These are phyloP conservation scores for Rhodocollybia butyracea DNA, from an alignment of 768 basidiomycete genomes.

Conservation along the genomic window DNA sequence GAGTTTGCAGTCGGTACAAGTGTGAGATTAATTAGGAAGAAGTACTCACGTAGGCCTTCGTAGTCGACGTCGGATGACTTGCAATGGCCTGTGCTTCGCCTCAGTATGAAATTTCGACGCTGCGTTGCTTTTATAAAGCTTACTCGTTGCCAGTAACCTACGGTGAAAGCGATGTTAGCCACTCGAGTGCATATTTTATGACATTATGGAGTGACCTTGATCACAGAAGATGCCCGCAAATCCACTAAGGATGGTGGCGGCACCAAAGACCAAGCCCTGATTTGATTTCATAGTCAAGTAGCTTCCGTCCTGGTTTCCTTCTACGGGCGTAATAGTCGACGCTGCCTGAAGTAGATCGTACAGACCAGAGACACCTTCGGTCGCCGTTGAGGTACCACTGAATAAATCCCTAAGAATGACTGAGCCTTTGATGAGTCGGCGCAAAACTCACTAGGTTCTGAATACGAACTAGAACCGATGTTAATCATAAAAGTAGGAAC, in stretches of 20 bases:
- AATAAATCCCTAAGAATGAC: neutral
- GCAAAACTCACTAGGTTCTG: constrained; percentile 26
- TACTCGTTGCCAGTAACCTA: constrained; percentile 56
- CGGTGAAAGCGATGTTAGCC: constrained; percentile 1
- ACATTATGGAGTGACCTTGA: constrained; percentile 29
- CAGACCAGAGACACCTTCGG: constrained; percentile 35
- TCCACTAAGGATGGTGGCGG: constrained; percentile 34
- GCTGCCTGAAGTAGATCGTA: constrained; percentile 49
- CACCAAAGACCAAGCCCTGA: constrained; percentile 40
- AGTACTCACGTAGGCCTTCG: constrained; percentile 46
- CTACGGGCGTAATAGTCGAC: constrained; percentile 40
- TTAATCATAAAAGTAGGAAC: constrained; percentile 11
- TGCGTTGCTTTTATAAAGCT: too few species aligned
- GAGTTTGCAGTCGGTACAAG: neutral
- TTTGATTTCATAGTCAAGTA: constrained; percentile 58
- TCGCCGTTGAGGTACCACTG: constrained; percentile 33
- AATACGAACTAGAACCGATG: constrained; percentile 23
- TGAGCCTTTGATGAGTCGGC: too few species aligned
- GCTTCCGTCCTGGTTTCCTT: constrained; percentile 46
- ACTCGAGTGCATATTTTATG: neutral
- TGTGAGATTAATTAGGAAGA: too few species aligned
- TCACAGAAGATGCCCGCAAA: constrained; percentile 50
- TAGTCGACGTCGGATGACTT: constrained; percentile 46
- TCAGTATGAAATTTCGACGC: neutral
- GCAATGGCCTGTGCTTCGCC: constrained; percentile 52